Percentiles rank a stretch among this genome's conserved stretches.
phyloP scores from a whole-genome alignment of 2,329 filamentous ascomycete genomes.

The Talaromyces funiculosus region DNA sequence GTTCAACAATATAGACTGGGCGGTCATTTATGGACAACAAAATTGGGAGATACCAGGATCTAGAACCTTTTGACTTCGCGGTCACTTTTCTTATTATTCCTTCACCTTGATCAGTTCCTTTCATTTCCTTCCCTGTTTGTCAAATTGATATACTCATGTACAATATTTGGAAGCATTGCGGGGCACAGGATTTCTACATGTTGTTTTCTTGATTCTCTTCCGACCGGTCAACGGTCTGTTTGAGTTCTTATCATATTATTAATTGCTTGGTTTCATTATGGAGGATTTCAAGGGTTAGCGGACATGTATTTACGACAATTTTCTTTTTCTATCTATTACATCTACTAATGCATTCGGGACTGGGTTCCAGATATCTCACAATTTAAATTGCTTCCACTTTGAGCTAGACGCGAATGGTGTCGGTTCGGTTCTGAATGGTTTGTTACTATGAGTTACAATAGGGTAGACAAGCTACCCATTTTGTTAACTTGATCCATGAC shows the following conservation, averaged over 20 bases:
- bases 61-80: conserved; percentile 34
- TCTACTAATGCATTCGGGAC: conserved; percentile 6
- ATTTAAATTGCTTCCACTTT: not conserved
- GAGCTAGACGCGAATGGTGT: not conserved
- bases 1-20: conserved; percentile 34
- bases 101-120: not conserved
- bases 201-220: not conserved
- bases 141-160: conserved; percentile 19
- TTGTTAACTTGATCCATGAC: not conserved
- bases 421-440: not conserved
- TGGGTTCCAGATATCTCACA: not conserved
- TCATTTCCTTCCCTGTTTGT: conserved; percentile 14
- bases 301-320: conserved; percentile 11
- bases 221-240: not conserved
- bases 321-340: not conserved
- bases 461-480: not conserved
- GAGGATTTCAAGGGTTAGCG: conserved; percentile 13
- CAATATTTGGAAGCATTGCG: conserved; percentile 16
- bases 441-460: not conserved
- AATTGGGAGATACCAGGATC: conserved; percentile 34
- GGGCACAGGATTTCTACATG: not conserved
- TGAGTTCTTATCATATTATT: not conserved
- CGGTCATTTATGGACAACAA: conserved; percentile 14
- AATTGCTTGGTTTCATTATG: conserved; percentile 8
- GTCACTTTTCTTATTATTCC: conserved; percentile 19